Evolutionary conservation across 2,329 filamentous ascomycete genomes (phyloP), one percentile per base, ranked within the genome.

Genomic region (Colletotrichum sansevieriae): DNA sequence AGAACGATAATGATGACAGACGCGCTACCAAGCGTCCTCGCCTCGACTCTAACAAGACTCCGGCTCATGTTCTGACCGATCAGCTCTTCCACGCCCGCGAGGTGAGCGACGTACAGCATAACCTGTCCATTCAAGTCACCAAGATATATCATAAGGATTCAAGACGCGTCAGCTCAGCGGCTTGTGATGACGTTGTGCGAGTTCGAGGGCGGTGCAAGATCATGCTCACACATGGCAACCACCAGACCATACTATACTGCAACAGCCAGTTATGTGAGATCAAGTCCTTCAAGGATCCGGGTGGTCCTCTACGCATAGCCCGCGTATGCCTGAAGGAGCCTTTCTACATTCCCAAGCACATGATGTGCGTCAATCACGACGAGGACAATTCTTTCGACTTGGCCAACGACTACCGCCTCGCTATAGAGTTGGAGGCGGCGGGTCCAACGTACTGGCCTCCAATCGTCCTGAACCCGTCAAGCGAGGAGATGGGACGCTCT

Each of bases 221-320:
- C 65, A 79, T 78, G 33, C 80, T 85, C 37, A 39, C 37, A 6
- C 37, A 56, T 78, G 75, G 58, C 77, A 77, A 58, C 75, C 55
- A 18, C 44, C 52, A 69, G 4, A 64, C 37, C 41, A n/a, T 86
- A 7, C 75, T 89, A 65, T 82, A 87, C 72, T 85, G 85, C 71
- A 83, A 87, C 73, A 87, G 83, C 70, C 85, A 88, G 73, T 76
- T 84, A 9, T 88, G 87, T 77, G 82, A 82, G 49, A 77, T 89
- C 70, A 83, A 80, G 59, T 79, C 85, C 3, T 85, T 83, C 73
- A 83, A 83, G 71, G 84, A 85, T 43, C 77, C 83, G 2, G 78
- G 81, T 58, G 83, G 81, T 33, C 80, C 81, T 57, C 80, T 83
- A 51, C 80, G 79, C 35, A 81, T 85, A 65, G 83, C 84, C 12